Base-by-base conservation (phyloP, 352 stramenopile genomes). In the Globisporangium radiosum region DNA sequence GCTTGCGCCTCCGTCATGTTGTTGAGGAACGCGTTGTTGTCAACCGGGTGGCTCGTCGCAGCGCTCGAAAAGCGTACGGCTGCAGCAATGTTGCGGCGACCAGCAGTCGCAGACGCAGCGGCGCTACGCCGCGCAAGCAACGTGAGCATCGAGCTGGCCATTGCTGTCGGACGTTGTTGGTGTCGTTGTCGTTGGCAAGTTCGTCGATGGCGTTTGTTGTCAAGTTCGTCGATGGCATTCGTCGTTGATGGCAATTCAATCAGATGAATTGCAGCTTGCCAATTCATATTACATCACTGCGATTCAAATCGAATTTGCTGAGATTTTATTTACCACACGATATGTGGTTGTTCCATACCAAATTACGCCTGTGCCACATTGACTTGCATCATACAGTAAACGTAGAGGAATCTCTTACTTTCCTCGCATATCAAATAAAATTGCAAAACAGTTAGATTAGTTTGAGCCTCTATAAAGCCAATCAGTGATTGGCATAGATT, bases 1-100 rank as follows among this genome's bases (percentile, higher is more conserved):
- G 77, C 78, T 63, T 89, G 75, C 17, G 74, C 70, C 36, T 80
- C 64, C 42, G 75, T 71, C 36, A 91, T 68, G 57, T 68, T 75
- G 10, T 73, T 72, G 40, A 86, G 57, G 51, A 85, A 88, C 3
- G 69, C 66, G 56, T 78, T 66, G 59, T 86, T 72, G 56, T 85
- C 70, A 7, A 78, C 58, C 9, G 57, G 43, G 47, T 71, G 66
- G 54, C 71, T 73, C 13, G 71, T 81, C 5, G 59, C 47, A 7
- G 73, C 70, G 59, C 69, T 56, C 44, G 72, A 51, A 36, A 61
- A 58, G 38, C 71, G 71, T 52, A 38, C n/a, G 14, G 50, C 25
- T 60, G 51, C 33, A 1, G 38, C 52, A 4, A 33, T 47, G 14
- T 40, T n/a, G 40, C 47, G 11, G 25, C 14, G 7, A 19, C 3